Evolutionary conservation across 2,329 filamentous ascomycete species (phyloP), one percentile per base, ranked within the genome.

Genomic region (Pestalotiopsis sp.): DNA sequence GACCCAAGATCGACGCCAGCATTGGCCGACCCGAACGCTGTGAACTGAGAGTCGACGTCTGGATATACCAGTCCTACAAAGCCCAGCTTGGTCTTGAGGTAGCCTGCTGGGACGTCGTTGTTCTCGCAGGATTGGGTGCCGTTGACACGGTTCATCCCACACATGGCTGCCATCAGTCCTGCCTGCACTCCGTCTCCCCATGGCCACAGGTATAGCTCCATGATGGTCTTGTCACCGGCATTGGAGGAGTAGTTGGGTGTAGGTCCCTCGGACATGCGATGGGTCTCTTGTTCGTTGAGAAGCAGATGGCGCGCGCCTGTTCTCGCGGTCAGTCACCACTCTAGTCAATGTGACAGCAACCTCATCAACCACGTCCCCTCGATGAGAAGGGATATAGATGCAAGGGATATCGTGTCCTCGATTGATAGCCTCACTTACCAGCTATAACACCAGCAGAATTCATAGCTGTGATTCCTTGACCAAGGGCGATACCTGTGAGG

Each of bases 61-160:
- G 65, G 65, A 9, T 38, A 39, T 2, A 67, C 65, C 27, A 67
- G n/a, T 36, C 65, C 75, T 13, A 72, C 72, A 56, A 77, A 78
- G 3, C 76, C 76, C 25, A 78, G 67, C 52, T 76, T 74, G 1
- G 69, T 73, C 63, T 78, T 78, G 14, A 78, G 69, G 41, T 74
- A 69, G 2, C 63, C 66, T 38, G 69, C 72, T 6, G 76, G 69
- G 6, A 76, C 70, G 4, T 72, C 52, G 2, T 73, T 58, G 39
- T 71, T 77, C 67, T 78, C 74, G 68, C 76, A 77, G 1, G 72
- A 72, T 13, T 67, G 68, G 3, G 70, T 73, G 11, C 70, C 70
- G 61, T 76, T 76, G 61, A 76, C 71, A 9, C 66, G 66, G 67
- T 74, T 75, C 72, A 74, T 74, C 62, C 67, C 72, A 68, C 74